phyloP scores from a whole-genome alignment of 306 rosid genomes.

The Lathyrus tuberosus region DNA sequence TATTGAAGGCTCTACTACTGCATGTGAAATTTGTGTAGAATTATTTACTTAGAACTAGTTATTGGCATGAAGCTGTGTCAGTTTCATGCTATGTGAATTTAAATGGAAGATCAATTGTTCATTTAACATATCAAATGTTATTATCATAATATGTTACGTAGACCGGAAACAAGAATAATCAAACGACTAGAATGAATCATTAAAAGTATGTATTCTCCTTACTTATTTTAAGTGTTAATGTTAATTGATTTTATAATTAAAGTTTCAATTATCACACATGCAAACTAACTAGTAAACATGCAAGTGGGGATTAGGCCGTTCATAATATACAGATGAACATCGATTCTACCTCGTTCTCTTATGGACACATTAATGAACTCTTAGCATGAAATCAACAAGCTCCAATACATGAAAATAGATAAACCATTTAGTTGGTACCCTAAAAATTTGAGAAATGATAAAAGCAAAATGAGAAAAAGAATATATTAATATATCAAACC shows the following conservation, averaged over 20 bases:
- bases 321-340: too few relatives aligned
- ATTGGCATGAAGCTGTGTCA: too few relatives aligned
- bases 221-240: neutral
- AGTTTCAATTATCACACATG: neutral
- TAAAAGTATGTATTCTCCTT: neutral
- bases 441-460: neutral
- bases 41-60: too few relatives aligned
- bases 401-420: neutral
- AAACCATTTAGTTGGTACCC: neutral
- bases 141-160: too few relatives aligned
- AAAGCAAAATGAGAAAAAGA: constrained; percentile 9
- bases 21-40: neutral
- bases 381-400: neutral
- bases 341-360: neutral
- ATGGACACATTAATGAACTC: neutral
- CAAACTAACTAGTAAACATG: neutral
- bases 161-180: neutral
- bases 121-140: too few relatives aligned
- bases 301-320: too few relatives aligned
- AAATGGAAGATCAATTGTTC: too few relatives aligned
- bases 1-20: neutral
- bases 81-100: too few relatives aligned
- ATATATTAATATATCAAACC: constrained; percentile 49
- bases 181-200: neutral
- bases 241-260: neutral